Conservation (phyloP, 2,329 filamentous ascomycete genomes). For the Arthrobotrys sinensis region DNA sequence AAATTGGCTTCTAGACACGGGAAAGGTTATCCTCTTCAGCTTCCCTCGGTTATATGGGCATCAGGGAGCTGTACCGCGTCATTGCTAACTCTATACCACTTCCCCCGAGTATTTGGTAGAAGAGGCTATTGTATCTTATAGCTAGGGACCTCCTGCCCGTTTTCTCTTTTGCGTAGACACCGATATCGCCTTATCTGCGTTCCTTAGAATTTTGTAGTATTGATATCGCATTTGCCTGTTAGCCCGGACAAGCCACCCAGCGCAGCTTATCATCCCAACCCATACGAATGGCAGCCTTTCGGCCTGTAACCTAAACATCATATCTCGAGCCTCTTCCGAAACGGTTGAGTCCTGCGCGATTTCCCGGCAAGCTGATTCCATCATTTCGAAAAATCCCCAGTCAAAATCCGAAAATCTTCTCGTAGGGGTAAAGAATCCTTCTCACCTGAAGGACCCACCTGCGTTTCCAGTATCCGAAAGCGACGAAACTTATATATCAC, state of each 20-base stretch:
- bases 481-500: constrained; percentile 46
- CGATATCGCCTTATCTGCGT: constrained; percentile 42
- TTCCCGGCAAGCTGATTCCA: constrained; percentile 42
- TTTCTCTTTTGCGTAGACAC: constrained; percentile 13
- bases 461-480: constrained; percentile 50
- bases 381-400: constrained; percentile 30
- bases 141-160: neutral
- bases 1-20: constrained; percentile 20
- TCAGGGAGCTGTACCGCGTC: constrained; percentile 3
- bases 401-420: constrained; percentile 42
- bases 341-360: constrained; percentile 58
- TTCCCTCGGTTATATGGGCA: constrained; percentile 46
- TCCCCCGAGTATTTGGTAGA: constrained; percentile 3
- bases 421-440: constrained; percentile 42
- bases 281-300: constrained; percentile 19
- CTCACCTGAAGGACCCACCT: constrained; percentile 30
- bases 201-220: constrained; percentile 10
- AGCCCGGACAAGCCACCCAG: constrained; percentile 24
- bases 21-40: constrained; percentile 8
- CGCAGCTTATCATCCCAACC: constrained; percentile 22
- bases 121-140: neutral
- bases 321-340: constrained; percentile 53
- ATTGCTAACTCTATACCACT: constrained; percentile 2
- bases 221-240: constrained; percentile 11
- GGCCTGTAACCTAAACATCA: constrained; percentile 38